Evolutionary conservation across 768 basidiomycete genomes (phyloP).

Genomic region (Boletus fagicola): DNA sequence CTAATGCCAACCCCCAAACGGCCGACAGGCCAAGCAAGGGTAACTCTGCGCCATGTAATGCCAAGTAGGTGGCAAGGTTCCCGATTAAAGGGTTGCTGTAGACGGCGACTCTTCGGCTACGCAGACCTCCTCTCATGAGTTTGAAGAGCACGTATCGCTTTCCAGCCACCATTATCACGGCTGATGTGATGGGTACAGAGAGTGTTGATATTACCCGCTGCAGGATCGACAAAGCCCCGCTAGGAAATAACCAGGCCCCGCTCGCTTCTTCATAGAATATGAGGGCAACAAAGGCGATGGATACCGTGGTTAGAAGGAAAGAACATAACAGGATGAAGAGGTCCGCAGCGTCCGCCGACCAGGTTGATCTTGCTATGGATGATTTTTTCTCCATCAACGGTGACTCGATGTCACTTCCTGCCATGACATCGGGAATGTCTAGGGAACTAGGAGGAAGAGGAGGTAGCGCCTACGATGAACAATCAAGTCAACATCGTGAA

Average conservation of each 20-base stretch:
- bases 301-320: conserved; percentile 1
- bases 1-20: conserved; percentile 16
- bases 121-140: conserved; percentile 9
- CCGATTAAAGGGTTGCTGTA: conserved; percentile 13
- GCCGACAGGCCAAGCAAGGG: conserved; percentile 9
- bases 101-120: conserved; percentile 11
- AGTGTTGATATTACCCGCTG: conserved; percentile 11
- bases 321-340: conserved; percentile 6
- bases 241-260: not conserved
- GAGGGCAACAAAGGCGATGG: conserved; percentile 5
- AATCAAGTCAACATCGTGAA: not conserved
- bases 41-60: conserved; percentile 5
- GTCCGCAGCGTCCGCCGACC: conserved; percentile 7
- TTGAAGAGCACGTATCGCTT: conserved; percentile 19
- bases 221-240: not conserved
- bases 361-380: not conserved
- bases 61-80: conserved; percentile 7
- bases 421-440: not conserved
- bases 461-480: not conserved
- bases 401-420: not conserved
- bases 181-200: conserved; percentile 12
- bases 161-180: conserved; percentile 13
- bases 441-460: not conserved
- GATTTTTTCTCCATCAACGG: not conserved
- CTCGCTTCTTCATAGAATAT: not conserved